Percentiles rank a stretch among this genome's conserved stretches.
Evolutionary conservation across 225 moss, liverwort and hornwort species (phyloP).

Genomic region (Polytrichum formosum): DNA sequence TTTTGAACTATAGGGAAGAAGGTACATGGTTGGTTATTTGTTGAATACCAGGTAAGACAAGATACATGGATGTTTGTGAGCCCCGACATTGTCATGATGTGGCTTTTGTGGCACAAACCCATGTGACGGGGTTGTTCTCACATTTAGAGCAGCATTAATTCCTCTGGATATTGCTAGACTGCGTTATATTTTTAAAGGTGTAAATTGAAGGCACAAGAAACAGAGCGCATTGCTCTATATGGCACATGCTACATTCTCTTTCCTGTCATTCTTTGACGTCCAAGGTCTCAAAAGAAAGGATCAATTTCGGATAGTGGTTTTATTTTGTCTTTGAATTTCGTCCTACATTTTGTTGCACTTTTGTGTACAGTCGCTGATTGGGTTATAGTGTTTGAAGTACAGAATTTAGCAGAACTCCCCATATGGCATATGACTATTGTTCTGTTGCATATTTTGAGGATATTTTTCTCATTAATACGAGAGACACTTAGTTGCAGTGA

Average conservation of each 20-base stretch:
- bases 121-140: background rate
- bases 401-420: background rate
- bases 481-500: background rate
- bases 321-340: background rate
- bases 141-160: too few relatives aligned
- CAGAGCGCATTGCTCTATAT: conserved; percentile 29
- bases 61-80: too few relatives aligned
- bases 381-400: too few relatives aligned
- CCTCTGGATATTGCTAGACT: conserved; percentile 1
- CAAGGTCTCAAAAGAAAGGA: background rate
- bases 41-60: background rate
- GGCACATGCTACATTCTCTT: conserved; percentile 3
- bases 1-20: conserved; percentile 1
- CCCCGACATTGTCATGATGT: background rate
- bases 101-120: conserved; percentile 6
- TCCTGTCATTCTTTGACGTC: background rate
- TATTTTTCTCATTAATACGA: background rate
- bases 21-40: conserved; percentile 11
- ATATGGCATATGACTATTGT: background rate
- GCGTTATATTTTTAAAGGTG: background rate
- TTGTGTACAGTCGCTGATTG: too few relatives aligned
- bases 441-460: background rate
- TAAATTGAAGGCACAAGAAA: conserved; percentile 14
- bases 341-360: background rate
- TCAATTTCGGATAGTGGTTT: background rate